Evolutionary conservation across 1,139 yeast genomes (phyloP).

Genomic region (Diutina sp.): DNA sequence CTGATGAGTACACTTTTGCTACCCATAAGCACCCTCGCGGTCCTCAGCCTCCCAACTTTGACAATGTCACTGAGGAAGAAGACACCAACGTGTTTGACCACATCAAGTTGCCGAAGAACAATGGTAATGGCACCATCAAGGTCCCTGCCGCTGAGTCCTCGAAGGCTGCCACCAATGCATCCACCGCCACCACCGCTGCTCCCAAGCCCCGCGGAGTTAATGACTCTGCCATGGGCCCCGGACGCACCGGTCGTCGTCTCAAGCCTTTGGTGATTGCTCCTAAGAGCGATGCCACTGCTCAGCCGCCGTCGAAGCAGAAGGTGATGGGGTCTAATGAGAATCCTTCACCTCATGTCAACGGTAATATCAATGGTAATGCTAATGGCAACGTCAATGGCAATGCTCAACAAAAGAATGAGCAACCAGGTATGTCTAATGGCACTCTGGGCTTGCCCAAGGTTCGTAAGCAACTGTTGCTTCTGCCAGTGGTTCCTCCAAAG

Average conservation of each 20-base stretch:
- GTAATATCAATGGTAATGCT: background rate
- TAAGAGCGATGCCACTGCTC: background rate
- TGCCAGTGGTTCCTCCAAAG: background rate
- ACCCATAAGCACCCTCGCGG: background rate
- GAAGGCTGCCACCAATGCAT: background rate
- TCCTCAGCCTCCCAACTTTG: background rate
- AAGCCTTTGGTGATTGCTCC: background rate
- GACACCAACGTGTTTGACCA: constrained; percentile 21
- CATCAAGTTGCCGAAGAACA: constrained; percentile 24
- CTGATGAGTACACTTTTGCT: constrained; percentile 1
- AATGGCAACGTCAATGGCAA: background rate
- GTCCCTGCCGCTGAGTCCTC: too few species aligned
- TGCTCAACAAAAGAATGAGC: background rate
- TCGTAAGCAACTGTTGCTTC: background rate
- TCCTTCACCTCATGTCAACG: background rate
- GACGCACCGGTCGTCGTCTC: background rate
- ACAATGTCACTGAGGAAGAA: background rate
- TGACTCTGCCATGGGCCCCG: background rate
- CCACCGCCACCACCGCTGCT: background rate
- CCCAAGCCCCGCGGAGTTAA: background rate
- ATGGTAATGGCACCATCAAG: background rate
- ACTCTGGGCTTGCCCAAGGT: constrained; percentile 2
- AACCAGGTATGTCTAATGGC: background rate
- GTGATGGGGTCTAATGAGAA: background rate
- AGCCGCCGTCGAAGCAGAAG: background rate